Base-by-base conservation (phyloP, 129 eudicot species). In the Ambrosia trifida region DNA sequence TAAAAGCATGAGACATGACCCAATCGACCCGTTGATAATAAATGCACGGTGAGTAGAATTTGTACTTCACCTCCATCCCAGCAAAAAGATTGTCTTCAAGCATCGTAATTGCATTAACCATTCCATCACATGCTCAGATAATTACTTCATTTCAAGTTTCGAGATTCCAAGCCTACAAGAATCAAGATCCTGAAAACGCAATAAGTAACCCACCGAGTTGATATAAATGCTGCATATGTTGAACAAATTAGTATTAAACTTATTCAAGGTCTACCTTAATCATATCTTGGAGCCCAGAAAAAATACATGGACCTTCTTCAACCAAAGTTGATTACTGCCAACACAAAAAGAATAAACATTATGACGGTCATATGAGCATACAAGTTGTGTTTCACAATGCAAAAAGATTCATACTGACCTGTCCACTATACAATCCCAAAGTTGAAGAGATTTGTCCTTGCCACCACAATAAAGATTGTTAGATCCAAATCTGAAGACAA, bases 251-350 rank as follows among this genome's bases (percentile, higher is more conserved):
- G 45, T 41, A n/a, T 44, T 24, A 24, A 24, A 24, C 28, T 24
- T 24, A 16, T 17, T 8, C 28, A 47, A 4, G 33, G 20, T 24
- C 36, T 79, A 90, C 95, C 90, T 84, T 88, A 35, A 88, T 73
- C 67, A 58, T 79, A 77, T 86, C 67, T 19, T 76, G 78, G 68
- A 85, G 56, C 18, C 94, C 97, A 52, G 65, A 88, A 74, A 91
- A 84, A 14, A 88, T 70, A 86, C 96, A 91, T 53, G 83, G 75
- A 71, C 91, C 89, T 77, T 91, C 87, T 49, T 72, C 65, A 20
- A 88, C 81, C 50, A 91, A 84, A 73, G 44, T 72, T 62, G 13
- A 83, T 43, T 12, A 79, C 91, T 83, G 87, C 68, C 17, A 35
- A 68, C 68, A 56, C 8, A 50, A 41, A 30, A 70, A 53, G 9